phyloP scores from a whole-genome alignment of 345 rosid species.

The Tarenaya hassleriana region DNA sequence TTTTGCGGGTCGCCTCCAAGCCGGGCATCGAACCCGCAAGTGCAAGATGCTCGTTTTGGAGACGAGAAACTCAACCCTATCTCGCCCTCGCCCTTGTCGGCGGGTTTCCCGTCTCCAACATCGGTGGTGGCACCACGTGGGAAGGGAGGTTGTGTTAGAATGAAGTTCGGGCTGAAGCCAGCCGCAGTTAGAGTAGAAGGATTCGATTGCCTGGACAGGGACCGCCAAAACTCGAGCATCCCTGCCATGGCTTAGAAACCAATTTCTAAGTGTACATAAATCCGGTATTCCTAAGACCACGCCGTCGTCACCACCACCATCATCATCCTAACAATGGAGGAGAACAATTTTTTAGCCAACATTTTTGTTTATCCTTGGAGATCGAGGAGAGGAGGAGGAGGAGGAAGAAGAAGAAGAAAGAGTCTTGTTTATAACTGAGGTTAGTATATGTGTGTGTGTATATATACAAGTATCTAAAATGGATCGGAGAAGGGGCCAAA shows the following conservation, averaged over 20 bases:
- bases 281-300: too few species aligned
- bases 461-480: constrained; percentile 20
- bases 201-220: constrained; percentile 58
- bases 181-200: constrained; percentile 80
- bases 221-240: constrained; percentile 56
- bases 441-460: constrained; percentile 24
- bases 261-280: constrained; percentile 57
- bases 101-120: constrained; percentile 35
- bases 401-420: constrained; percentile 25
- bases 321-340: constrained; percentile 23
- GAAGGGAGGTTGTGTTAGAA: constrained; percentile 44
- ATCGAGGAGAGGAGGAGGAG: constrained; percentile 5
- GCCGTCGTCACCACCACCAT: background rate
- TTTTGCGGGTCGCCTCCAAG: constrained; percentile 71
- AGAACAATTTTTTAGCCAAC: background rate
- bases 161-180: constrained; percentile 49
- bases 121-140: constrained; percentile 22
- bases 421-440: constrained; percentile 18
- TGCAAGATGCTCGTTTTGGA: constrained; percentile 58
- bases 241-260: constrained; percentile 55
- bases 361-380: constrained; percentile 12
- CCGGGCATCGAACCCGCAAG: constrained; percentile 59
- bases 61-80: constrained; percentile 27
- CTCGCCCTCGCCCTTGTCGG: constrained; percentile 22
- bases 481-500: constrained; percentile 22